Base-by-base conservation (phyloP, 2,329 filamentous ascomycete genomes). In the Ophioceras dolichostomum region DNA sequence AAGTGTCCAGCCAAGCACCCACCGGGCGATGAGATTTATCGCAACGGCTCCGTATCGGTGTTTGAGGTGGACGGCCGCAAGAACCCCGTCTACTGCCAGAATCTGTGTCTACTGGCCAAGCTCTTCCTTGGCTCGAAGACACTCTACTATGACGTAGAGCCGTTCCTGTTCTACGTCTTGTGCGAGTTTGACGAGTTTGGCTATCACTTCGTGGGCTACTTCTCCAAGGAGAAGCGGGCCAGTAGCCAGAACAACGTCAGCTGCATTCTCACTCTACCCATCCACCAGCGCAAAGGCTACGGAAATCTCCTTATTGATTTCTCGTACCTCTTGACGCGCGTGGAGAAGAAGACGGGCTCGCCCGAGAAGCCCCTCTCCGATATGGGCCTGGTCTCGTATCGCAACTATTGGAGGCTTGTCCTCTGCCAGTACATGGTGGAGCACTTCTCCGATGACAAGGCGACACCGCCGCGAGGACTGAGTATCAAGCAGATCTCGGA, bases 91-190 rank as follows among this genome's bases (percentile, higher is more conserved):
- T 98, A 95, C 62, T 98, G 91, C 55, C 91, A 95, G 51, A 98
- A 98, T 49, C 74, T 98, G 22, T 98, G 91, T 59, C 73, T 98
- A 12, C 70, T 98, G 31, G 91, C 88, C 38, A 98, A 98, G 60
- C 70, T 98, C 17, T 98, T 98, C 56, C 70, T 98, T n/a, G 91
- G 93, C 17, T 95, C 93, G 38, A 98, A 98, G 58, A 98, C 91
- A 0, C 70, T 96, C 4, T 96, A 96, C 64, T 96, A 96, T 60
- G 89, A 96, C 51, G 89, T 96, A 2, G 89, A 96, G 47, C 91
- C 89, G 0, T 96, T 96, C 56, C 61, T 96, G 6, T 96, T 96
- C 63, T 96, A 96, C 56, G 88, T 95, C 49, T 84, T 96, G 63
- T 94, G 87, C 46, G 91, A 94, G 49, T 89, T 88, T 48, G 84